Base-by-base conservation (phyloP, 1,139 yeast species). In the Tardiomyces digboiensis region DNA sequence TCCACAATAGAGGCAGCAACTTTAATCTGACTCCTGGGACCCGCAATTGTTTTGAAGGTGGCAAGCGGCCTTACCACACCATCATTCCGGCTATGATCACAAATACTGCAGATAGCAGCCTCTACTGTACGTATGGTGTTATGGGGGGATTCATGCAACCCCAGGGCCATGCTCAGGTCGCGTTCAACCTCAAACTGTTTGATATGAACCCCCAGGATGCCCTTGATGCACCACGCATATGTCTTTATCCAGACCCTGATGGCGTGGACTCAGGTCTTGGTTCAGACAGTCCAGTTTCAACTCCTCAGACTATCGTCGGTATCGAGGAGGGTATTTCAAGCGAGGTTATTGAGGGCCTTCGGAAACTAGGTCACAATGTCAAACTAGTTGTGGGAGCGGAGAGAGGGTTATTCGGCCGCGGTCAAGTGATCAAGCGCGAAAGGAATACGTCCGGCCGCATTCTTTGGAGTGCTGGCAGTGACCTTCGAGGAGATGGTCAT, bases 61-160 rank as follows among this genome's bases (percentile, higher is more conserved):
- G 76, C 33, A 85, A 85, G 59, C 68, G 94, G 49, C 83, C 91
- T 1, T 85, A 84, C 61, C 94, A 85, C 56, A 85, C 95, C 0
- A 85, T 85, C 49, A 84, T 85, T 47, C 94, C 95, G 0, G 87
- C 88, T 0, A 75, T 84, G 80, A 76, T 84, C 29, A 79, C 85
- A 6, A 55, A 60, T 12, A 66, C 67, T 1, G 47, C 50, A 20
- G 54, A 52, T 21, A 70, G 67, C 36, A 68, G 67, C 6, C 64
- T 85, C 21, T 81, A 72, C 58, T 89, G 89, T 0, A 68, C 83
- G 2, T 82, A 76, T 55, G 95, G 94, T 29, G 85, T 83, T 52
- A 85, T 84, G 89, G 95, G 95, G 19, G 95, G 91, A 0, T 85
- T 79, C 65, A 84, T 82, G 68, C 95, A 85, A 59, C 94, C 94